These are phyloP conservation scores for Vigna hirtella DNA, from an alignment of 306 rosid genomes.

Conservation along the genomic window DNA sequence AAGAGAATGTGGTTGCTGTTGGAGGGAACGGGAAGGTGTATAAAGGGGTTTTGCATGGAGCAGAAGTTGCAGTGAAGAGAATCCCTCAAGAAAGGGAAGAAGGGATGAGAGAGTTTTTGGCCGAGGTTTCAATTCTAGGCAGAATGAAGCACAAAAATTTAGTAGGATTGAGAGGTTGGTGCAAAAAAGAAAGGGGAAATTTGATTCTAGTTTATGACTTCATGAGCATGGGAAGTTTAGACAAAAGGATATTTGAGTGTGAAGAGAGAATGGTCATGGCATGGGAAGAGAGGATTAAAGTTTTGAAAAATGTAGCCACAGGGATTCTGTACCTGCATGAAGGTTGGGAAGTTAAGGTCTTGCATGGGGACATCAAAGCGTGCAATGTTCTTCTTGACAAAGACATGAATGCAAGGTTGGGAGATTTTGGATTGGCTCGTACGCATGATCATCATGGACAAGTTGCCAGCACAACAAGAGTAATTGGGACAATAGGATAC, in stretches of 20 bases:
- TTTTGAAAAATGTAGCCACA: conserved; percentile 63
- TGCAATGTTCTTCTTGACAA: conserved; percentile 72
- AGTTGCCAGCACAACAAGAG: conserved; percentile 55
- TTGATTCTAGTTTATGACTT: conserved; percentile 72
- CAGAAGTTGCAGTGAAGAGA: conserved; percentile 68
- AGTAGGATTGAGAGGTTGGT: conserved; percentile 79
- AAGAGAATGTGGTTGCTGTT: conserved; percentile 55
- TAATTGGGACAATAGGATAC: conserved; percentile 71
- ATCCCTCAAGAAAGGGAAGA: conserved; percentile 53
- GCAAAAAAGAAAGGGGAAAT: conserved; percentile 60
- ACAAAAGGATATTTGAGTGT: conserved; percentile 65
- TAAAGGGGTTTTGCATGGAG: conserved; percentile 63
- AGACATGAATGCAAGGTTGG: conserved; percentile 70
- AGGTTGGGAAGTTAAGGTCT: conserved; percentile 75
- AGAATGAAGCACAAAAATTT: conserved; percentile 73
- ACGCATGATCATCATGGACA: conserved; percentile 60
- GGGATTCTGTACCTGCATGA: conserved; percentile 72
- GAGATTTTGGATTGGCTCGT: conserved; percentile 69
- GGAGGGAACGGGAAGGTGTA: conserved; percentile 69
- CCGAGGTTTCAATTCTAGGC: conserved; percentile 74
- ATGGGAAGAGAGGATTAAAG: conserved; percentile 63
- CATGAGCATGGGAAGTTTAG: conserved; percentile 73
- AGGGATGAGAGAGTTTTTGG: conserved; percentile 73
- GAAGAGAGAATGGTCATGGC: conserved; percentile 47
- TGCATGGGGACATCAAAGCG: conserved; percentile 74